Evolutionary conservation across 805 yeast genomes (phyloP).

Genomic region (Wickerhamomyces subpelliculosus): DNA sequence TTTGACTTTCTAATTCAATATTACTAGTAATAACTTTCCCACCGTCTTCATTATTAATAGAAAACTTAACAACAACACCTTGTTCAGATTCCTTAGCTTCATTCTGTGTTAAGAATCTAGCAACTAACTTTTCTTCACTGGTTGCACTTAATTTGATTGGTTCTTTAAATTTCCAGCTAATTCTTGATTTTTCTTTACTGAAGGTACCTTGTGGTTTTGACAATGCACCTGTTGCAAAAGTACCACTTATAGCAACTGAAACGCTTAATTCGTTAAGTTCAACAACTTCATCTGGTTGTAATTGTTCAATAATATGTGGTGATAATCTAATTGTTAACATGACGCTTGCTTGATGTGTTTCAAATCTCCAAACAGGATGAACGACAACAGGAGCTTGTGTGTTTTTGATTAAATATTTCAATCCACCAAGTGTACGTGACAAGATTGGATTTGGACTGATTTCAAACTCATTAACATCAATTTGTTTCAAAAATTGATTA

Average conservation of each 20-base stretch:
- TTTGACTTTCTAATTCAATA: conserved; percentile 31
- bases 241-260: conserved; percentile 53
- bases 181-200: conserved; percentile 76
- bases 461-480: conserved; percentile 35
- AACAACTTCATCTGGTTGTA: conserved; percentile 31
- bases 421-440: conserved; percentile 68
- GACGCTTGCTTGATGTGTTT: conserved; percentile 76
- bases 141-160: conserved; percentile 29
- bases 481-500: conserved; percentile 44
- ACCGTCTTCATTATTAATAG: conserved; percentile 36
- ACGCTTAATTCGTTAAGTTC: conserved; percentile 32
- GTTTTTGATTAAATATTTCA: conserved; percentile 60
- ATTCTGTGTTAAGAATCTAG: conserved; percentile 76
- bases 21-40: conserved; percentile 37
- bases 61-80: conserved; percentile 68
- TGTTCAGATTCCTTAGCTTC: conserved; percentile 62
- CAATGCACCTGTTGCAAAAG: conserved; percentile 64
- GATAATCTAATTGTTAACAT: conserved; percentile 62
- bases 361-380: conserved; percentile 87
- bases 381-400: conserved; percentile 60
- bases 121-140: conserved; percentile 65
- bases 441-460: conserved; percentile 43
- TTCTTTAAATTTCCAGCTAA: conserved; percentile 70
- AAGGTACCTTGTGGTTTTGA: conserved; percentile 91
- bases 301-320: conserved; percentile 32